Conservation (phyloP, 805 yeast species). For the Spathaspora passalidarum region DNA sequence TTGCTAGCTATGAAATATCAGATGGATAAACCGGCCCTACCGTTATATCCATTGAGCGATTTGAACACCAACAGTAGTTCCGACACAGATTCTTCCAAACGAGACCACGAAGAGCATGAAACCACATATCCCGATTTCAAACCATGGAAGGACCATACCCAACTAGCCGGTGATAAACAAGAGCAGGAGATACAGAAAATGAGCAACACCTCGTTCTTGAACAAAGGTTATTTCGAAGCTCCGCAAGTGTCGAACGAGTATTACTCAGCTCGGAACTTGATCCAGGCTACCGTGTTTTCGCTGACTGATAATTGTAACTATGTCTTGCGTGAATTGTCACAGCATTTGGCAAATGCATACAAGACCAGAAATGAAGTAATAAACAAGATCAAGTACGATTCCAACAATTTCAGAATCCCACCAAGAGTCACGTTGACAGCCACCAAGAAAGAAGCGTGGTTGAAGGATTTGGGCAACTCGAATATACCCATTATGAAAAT, state of each 20-base stretch:
- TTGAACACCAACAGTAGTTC: conserved; percentile 2
- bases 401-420: conserved; percentile 64
- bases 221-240: conserved; percentile 68
- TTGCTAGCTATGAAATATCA: conserved; percentile 31
- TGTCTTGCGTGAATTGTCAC: conserved; percentile 35
- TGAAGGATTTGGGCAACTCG: conserved; percentile 71
- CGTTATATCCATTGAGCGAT: conserved; percentile 35
- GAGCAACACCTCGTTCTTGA: conserved; percentile 48
- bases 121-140: conserved; percentile 62
- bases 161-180: conserved; percentile 16
- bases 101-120: conserved; percentile 5
- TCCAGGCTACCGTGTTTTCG: conserved; percentile 41
- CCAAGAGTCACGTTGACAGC: conserved; percentile 90
- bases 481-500: conserved; percentile 63
- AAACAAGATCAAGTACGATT: conserved; percentile 32
- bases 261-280: conserved; percentile 63
- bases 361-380: conserved; percentile 37
- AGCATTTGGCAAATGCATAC: conserved; percentile 36
- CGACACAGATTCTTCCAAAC: too few species aligned
- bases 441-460: conserved; percentile 81
- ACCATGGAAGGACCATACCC: conserved; percentile 64
- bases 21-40: conserved; percentile 32
- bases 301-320: conserved; percentile 33
- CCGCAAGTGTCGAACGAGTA: conserved; percentile 64
- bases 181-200: conserved; percentile 52